A percentile compares a stretch with the other conserved stretches of the same genome.
phyloP scores from a whole-genome alignment of 257 asterid genomes.

The Gentiana macrophylla region DNA sequence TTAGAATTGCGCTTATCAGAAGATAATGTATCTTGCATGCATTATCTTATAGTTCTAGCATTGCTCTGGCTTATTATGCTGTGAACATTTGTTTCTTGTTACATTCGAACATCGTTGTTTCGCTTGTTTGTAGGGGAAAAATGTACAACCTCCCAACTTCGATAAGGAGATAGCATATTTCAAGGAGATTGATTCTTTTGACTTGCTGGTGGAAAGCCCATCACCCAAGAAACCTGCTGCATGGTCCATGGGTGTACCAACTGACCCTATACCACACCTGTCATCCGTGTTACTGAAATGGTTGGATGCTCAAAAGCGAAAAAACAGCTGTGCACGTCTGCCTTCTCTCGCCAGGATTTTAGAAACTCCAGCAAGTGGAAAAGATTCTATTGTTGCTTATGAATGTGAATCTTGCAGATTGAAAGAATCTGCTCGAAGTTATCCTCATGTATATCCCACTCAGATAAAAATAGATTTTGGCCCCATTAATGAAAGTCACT shows the following conservation, averaged over 20 bases:
- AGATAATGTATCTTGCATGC: background rate
- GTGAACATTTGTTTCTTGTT: constrained; percentile 1
- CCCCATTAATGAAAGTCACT: constrained; percentile 24
- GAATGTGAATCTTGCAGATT: constrained; percentile 12
- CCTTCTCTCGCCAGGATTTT: constrained; percentile 68
- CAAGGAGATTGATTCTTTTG: constrained; percentile 84
- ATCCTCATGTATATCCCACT: constrained; percentile 24
- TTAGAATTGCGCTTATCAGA: background rate
- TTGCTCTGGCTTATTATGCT: background rate
- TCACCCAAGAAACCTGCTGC: constrained; percentile 76
- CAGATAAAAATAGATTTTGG: constrained; percentile 25
- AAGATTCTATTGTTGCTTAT: constrained; percentile 16
- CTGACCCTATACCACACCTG: constrained; percentile 39
- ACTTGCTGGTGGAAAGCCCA: constrained; percentile 88
- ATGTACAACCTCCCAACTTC: constrained; percentile 38
- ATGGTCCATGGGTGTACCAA: constrained; percentile 51
- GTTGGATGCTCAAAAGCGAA: constrained; percentile 56
- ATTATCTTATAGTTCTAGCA: background rate
- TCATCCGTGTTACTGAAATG: constrained; percentile 75
- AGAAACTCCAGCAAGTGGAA: constrained; percentile 44
- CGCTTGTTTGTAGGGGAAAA: constrained; percentile 39
- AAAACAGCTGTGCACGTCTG: constrained; percentile 34
- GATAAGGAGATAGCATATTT: constrained; percentile 72
- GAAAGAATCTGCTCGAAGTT: constrained; percentile 20
- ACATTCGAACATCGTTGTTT: constrained; percentile 9